Evolutionary conservation across 164 flowering plant species (phyloP).

Genomic region (Berberis vulgaris): DNA sequence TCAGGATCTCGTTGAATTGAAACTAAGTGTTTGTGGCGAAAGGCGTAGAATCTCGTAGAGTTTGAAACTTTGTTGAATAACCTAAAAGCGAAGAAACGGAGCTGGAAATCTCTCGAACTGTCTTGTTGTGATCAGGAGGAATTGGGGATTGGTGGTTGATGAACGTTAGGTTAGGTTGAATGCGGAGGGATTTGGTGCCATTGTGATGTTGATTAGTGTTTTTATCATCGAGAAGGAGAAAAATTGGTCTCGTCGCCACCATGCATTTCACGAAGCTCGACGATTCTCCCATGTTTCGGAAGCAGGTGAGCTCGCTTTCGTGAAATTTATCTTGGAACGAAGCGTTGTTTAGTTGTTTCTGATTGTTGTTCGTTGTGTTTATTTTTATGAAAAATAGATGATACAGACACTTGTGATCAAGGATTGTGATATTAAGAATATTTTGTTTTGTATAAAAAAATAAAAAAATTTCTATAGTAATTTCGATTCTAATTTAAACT

Average conservation of each 20-base stretch:
- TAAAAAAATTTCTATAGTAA: too few species aligned
- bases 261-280: conserved; percentile 96
- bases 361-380: too few species aligned
- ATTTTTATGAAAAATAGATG: too few species aligned
- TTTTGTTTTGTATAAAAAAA: too few species aligned
- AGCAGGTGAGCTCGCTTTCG: conserved; percentile 48
- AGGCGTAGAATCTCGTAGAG: not conserved
- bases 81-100: not conserved
- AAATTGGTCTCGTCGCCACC: conserved; percentile 11
- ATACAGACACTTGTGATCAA: too few species aligned
- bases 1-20: too few species aligned
- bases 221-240: conserved; percentile 3
- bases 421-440: too few species aligned
- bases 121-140: too few species aligned
- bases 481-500: too few species aligned
- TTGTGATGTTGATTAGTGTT: too few species aligned
- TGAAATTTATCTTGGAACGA: not conserved
- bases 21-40: not conserved
- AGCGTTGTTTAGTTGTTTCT: too few species aligned
- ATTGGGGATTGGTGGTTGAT: not conserved
- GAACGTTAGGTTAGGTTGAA: not conserved
- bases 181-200: conserved; percentile 10
- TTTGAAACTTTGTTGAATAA: not conserved
- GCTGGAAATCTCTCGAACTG: not conserved
- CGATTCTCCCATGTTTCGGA: conserved; percentile 99